A percentile compares a stretch with the other conserved stretches of the same genome.
These are phyloP conservation scores for Ogataea nakhonphanomensis DNA, from an alignment of 805 yeast genomes.

Conservation along the genomic window DNA sequence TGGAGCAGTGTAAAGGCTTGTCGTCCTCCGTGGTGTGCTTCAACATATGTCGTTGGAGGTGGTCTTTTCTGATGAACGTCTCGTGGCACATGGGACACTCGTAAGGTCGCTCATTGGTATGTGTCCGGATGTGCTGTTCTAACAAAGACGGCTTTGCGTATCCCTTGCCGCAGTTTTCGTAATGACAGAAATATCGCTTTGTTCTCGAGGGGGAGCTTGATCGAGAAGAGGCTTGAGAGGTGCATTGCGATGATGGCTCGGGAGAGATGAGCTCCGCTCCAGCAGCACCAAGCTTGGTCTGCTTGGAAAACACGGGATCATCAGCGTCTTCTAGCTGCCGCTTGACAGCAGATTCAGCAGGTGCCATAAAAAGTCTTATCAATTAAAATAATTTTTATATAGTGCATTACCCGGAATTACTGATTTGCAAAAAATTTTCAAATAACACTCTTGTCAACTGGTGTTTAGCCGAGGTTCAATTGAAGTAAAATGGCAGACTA, in stretches of 20 bases:
- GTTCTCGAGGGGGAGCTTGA: conserved; percentile 44
- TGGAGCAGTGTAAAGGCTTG: conserved; percentile 69
- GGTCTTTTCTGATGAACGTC: conserved; percentile 72
- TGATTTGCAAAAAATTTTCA: conserved; percentile 4
- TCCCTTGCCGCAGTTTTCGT: conserved; percentile 66
- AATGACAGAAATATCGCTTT: conserved; percentile 62
- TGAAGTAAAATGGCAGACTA: conserved; percentile 47
- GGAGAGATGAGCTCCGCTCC: conserved; percentile 1
- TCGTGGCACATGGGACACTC: conserved; percentile 60
- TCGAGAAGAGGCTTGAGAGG: conserved; percentile 20
- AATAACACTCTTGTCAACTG: conserved; percentile 7
- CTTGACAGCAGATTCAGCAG: neutral
- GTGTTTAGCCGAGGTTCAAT: conserved; percentile 3
- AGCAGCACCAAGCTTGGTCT: neutral
- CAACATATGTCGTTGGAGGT: conserved; percentile 68
- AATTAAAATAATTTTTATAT: neutral
- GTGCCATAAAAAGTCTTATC: neutral
- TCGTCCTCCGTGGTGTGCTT: conserved; percentile 52
- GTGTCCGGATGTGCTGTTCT: conserved; percentile 78
- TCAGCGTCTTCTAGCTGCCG: neutral
- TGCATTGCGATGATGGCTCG: conserved; percentile 6
- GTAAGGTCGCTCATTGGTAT: conserved; percentile 77
- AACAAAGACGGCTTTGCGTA: conserved; percentile 79
- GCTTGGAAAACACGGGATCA: neutral
- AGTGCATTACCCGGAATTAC: conserved; percentile 7